Evolutionary conservation across 371 early-diverging fungal genomes (phyloP).

Genomic region (Paraphysoderma sedebokerense): DNA sequence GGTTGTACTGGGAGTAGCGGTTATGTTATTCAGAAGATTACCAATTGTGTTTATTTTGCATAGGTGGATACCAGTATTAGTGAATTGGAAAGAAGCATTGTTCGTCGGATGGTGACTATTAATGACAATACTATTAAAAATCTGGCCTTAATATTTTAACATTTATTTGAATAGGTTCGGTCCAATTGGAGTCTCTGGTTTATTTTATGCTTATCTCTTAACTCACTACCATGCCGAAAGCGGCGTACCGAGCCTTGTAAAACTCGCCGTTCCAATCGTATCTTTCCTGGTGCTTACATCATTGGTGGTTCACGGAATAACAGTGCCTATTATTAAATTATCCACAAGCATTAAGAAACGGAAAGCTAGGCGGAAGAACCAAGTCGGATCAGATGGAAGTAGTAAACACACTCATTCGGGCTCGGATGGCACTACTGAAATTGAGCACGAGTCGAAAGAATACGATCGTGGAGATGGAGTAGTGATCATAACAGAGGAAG

Average conservation of each 20-base stretch:
- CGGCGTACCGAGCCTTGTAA: not conserved
- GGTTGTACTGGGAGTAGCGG: conserved; percentile 39
- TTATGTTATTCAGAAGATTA: conserved; percentile 67
- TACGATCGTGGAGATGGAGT: no score
- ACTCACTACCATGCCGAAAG: not conserved
- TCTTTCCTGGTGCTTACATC: not conserved
- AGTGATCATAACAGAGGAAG: no score
- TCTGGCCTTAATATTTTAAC: no score
- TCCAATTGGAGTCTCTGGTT: not conserved
- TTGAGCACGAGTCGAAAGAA: no score
- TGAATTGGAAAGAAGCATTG: conserved; percentile 57
- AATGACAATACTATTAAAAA: no score
- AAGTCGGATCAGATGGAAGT: no score
- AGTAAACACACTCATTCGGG: no score
- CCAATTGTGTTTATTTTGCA: conserved; percentile 53
- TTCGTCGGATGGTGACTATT: conserved; percentile 97
- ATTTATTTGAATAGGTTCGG: no score
- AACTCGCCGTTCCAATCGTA: not conserved
- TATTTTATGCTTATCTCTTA: not conserved
- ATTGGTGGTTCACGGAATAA: not conserved
- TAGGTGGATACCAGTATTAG: conserved; percentile 49
- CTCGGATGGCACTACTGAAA: no score
- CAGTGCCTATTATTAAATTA: no score
- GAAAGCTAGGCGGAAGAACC: no score
- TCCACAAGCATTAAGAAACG: no score